Percentiles rank a stretch among this genome's conserved stretches.
Evolutionary conservation across 129 eudicot species (phyloP).

Genomic region (Flaveria brownii): DNA sequence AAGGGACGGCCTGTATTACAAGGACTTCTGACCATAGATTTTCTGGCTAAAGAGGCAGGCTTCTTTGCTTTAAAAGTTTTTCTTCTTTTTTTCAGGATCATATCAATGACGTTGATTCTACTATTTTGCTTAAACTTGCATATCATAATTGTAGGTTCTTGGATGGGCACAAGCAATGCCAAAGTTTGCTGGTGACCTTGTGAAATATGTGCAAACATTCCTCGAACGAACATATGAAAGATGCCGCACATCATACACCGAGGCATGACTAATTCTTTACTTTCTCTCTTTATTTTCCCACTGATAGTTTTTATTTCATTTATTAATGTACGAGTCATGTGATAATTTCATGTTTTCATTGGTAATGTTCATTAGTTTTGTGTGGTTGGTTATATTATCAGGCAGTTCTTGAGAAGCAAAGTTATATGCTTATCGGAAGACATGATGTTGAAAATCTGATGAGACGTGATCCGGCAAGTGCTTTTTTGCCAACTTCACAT

Average conservation of each 20-base stretch:
- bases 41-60: constrained; percentile 85
- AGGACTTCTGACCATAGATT: constrained; percentile 94
- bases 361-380: constrained; percentile 20
- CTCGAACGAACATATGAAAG: constrained; percentile 97
- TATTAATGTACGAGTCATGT: constrained; percentile 7
- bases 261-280: constrained; percentile 52
- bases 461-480: constrained; percentile 88
- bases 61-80: not conserved
- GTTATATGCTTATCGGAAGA: constrained; percentile 98
- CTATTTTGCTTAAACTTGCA: constrained; percentile 25
- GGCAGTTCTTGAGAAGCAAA: constrained; percentile 99
- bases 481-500: constrained; percentile 65
- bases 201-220: constrained; percentile 85
- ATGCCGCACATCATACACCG: constrained; percentile 97
- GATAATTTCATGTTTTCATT: constrained; percentile 10
- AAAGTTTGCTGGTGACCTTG: constrained; percentile 87
- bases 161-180: constrained; percentile 99
- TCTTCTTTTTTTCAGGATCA: constrained; percentile 4
- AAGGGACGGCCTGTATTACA: constrained; percentile 96
- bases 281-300: constrained; percentile 16
- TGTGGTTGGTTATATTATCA: constrained; percentile 50
- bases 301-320: constrained; percentile 7
- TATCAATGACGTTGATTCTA: constrained; percentile 10
- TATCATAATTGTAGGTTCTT: constrained; percentile 58
- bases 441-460: constrained; percentile 85